Conservation (phyloP, 164 flowering plant species). For the Nymphaea thermarum region DNA sequence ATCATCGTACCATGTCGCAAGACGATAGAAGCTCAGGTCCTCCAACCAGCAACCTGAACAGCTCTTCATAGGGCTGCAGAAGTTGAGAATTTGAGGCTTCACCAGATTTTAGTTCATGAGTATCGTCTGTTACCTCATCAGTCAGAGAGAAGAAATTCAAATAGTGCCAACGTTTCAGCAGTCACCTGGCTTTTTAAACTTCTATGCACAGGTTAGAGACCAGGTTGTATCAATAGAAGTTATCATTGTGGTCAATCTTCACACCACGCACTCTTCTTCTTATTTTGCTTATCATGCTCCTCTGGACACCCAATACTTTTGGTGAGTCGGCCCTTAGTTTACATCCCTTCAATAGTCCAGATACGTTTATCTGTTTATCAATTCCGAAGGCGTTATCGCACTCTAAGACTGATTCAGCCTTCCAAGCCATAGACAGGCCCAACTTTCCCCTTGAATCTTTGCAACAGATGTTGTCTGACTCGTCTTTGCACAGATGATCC, state of each 20-base stretch:
- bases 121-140: too few relatives aligned
- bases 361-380: neutral
- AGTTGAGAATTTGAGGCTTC: too few relatives aligned
- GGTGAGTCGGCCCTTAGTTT: slow-evolving; percentile 9
- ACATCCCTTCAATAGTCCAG: slow-evolving; percentile 2
- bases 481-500: slow-evolving; percentile 24
- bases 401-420: slow-evolving; percentile 8
- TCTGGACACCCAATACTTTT: slow-evolving; percentile 9
- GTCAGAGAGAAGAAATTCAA: too few relatives aligned
- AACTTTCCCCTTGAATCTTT: neutral
- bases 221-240: slow-evolving; percentile 10
- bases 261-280: slow-evolving; percentile 48
- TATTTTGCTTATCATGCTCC: slow-evolving; percentile 28
- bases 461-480: neutral
- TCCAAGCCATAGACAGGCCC: neutral
- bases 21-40: too few relatives aligned
- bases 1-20: too few relatives aligned
- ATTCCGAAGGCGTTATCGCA: slow-evolving; percentile 3
- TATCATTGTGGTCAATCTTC: slow-evolving; percentile 25
- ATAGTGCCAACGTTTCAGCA: neutral
- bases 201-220: neutral
- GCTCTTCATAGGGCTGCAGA: too few relatives aligned
- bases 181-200: neutral
- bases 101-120: too few relatives aligned
- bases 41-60: too few relatives aligned